phyloP scores from a whole-genome alignment of 176 grass and related monocot genomes.

The Musa beccarii region DNA sequence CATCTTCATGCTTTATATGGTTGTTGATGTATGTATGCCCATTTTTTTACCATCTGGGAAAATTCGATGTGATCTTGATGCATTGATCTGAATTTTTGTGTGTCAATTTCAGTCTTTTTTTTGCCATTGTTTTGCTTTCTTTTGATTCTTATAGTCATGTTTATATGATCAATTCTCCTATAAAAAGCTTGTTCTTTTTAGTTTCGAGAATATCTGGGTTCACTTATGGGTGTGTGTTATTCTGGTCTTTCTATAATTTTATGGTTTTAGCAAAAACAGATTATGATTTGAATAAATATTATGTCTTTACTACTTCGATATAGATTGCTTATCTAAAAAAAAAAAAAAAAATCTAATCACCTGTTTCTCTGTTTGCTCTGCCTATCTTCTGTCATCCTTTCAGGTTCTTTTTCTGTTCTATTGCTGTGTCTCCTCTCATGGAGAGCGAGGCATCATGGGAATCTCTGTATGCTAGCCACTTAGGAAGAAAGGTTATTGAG shows the following conservation, averaged over 20 bases:
- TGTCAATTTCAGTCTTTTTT: too few species aligned
- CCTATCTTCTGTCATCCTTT: not conserved
- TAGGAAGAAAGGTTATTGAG: not conserved
- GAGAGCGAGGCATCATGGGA: constrained; percentile 30
- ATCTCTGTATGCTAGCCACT: not conserved
- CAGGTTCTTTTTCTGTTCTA: not conserved
- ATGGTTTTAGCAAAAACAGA: not conserved
- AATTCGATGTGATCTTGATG: too few species aligned
- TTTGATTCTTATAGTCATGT: not conserved
- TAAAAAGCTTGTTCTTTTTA: not conserved
- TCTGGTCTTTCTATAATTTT: not conserved
- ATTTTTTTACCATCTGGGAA: too few species aligned
- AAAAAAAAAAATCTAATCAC: not conserved
- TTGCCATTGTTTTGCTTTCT: not conserved
- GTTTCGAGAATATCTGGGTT: not conserved
- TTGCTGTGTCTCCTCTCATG: constrained; percentile 23
- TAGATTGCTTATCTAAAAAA: not conserved
- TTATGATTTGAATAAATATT: not conserved
- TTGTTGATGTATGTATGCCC: too few species aligned
- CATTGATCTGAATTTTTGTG: too few species aligned
- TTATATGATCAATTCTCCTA: not conserved
- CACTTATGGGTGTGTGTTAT: not conserved
- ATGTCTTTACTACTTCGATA: not conserved
- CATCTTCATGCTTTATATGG: too few species aligned
- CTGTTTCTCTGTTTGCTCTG: not conserved